Conservation (phyloP, 148 eudicot genomes). For the Rhododendron ferrugineum region DNA sequence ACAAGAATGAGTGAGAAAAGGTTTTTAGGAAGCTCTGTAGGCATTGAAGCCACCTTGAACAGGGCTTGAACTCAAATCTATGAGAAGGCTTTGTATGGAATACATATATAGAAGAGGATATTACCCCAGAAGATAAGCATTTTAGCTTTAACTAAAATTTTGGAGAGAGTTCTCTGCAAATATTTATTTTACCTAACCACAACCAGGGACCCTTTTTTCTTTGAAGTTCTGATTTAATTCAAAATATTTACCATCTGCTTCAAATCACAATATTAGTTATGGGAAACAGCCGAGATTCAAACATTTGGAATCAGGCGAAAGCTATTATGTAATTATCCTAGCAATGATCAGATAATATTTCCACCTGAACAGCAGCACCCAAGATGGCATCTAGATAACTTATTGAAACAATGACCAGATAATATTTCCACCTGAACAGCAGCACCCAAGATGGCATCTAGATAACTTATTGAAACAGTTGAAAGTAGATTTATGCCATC, state of each 20-base stretch:
- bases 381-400: slow-evolving; percentile 91
- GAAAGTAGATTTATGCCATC: slow-evolving; percentile 92
- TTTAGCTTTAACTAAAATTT: not conserved
- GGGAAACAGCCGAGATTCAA: not conserved
- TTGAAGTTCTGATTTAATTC: not conserved
- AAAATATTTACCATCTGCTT: not conserved
- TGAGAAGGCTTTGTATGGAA: not conserved
- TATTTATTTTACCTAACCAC: not conserved
- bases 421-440: slow-evolving; percentile 51
- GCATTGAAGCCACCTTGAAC: not conserved
- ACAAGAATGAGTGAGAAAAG: not conserved
- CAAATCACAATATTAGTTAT: not conserved
- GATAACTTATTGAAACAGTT: slow-evolving; percentile 63
- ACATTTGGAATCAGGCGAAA: not conserved
- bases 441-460: slow-evolving; percentile 94
- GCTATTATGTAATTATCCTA: not conserved
- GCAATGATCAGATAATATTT: not conserved
- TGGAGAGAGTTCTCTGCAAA: not conserved
- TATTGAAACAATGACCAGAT: slow-evolving; percentile 33
- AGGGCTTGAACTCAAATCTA: not conserved
- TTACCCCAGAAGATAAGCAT: not conserved
- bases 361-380: slow-evolving; percentile 78
- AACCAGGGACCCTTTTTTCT: not conserved
- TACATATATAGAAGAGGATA: not conserved
- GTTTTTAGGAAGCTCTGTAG: not conserved